Evolutionary conservation across 73 alveolate species (phyloP), one percentile per base, ranked within the genome.

Genomic region (Paraurostyla sp.): DNA sequence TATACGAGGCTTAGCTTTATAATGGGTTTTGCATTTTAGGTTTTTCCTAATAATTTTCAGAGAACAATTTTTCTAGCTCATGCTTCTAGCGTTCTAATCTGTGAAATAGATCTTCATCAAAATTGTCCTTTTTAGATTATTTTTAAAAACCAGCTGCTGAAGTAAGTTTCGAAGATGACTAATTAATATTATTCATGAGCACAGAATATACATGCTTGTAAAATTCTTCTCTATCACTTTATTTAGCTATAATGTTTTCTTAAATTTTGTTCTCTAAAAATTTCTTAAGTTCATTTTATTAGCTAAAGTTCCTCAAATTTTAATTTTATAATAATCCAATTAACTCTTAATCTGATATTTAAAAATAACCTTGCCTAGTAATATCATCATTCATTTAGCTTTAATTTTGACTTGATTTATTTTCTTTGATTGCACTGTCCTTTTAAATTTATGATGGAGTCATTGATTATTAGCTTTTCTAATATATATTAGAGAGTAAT

Each of bases 311-410:
- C 9, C 7, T 7, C 9, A 65, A 2, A 15, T 65, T 3, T 3
- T 40, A 33, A 23, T 29, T 4, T 38, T 65, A 38, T 6, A 65
- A 40, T 0, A 65, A 40, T 1, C 41, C 16, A 38, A 65, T 0
- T 9, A 65, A 40, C 7, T 65, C 82, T 2, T 65, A 22, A 38
- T 65, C 82, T 6, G 82, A 65, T 33, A 65, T 65, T 22, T 65
- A 16, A 40, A 65, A 65, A 38, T 36, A 65, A n/a, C n/a, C n/a
- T 65, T 32, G 82, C 33, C n/a, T n/a, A n/a, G n/a, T n/a, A n/a
- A n/a, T n/a, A n/a, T n/a, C n/a, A n/a, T n/a, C n/a, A n/a, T n/a
- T n/a, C n/a, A n/a, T n/a, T n/a, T n/a, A n/a, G n/a, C n/a, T n/a
- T n/a, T n/a, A n/a, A n/a, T n/a, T n/a, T n/a, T n/a, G n/a, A n/a